Conservation (phyloP, 108 stramenopile genomes). For the Cyclostephanos tholiformis region DNA sequence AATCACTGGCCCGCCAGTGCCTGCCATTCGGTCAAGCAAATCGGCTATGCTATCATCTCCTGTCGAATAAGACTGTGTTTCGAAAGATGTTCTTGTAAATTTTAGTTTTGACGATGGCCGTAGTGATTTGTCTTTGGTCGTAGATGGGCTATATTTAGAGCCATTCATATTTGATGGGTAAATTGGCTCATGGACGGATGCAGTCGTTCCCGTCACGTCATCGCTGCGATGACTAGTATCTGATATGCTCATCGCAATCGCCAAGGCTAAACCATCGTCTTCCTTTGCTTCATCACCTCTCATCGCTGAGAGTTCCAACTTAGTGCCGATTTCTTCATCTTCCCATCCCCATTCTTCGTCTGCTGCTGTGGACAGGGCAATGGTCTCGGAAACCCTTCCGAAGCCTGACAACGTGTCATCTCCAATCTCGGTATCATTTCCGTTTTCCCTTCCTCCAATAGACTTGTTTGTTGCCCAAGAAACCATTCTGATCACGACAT, state of each 20-base stretch:
- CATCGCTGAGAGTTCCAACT: conserved; percentile 38
- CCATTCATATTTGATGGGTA: not conserved
- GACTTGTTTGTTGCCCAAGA: conserved; percentile 3
- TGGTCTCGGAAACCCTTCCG: conserved; percentile 11
- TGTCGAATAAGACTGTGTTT: not conserved
- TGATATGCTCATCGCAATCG: conserved; percentile 50
- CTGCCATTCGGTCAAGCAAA: conserved; percentile 40
- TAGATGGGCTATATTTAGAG: conserved; percentile 2
- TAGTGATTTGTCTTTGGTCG: conserved; percentile 2
- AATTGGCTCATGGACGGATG: not conserved
- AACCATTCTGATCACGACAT: conserved; percentile 9
- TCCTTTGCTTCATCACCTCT: conserved; percentile 32
- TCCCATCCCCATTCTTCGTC: conserved; percentile 57
- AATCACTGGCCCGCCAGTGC: conserved; percentile 23
- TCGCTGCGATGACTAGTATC: conserved; percentile 7
- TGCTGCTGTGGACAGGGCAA: conserved; percentile 46
- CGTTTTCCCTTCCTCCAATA: conserved; percentile 4
- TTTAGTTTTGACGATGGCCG: not conserved
- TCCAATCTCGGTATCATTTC: not conserved
- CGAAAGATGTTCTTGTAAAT: not conserved
- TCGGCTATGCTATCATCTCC: conserved; percentile 43
- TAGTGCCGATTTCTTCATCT: conserved; percentile 32
- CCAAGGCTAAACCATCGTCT: conserved; percentile 49
- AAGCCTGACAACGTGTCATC: not conserved
- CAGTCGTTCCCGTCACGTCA: not conserved